These are phyloP conservation scores for Panaeolus cyanescens DNA, from an alignment of 768 basidiomycete genomes.

Conservation along the genomic window DNA sequence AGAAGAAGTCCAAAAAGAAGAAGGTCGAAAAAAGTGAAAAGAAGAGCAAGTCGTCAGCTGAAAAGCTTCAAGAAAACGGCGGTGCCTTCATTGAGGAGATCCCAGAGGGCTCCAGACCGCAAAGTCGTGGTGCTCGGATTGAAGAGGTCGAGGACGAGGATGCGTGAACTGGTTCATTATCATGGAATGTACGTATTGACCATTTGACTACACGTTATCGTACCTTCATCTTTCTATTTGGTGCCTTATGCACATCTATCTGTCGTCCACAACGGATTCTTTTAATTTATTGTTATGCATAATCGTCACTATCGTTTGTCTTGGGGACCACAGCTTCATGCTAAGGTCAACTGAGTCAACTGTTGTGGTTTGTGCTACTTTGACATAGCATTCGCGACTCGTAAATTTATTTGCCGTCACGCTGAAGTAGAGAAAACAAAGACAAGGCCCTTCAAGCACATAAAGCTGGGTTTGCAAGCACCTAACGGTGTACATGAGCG, in stretches of 20 bases:
- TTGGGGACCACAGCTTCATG: too few relatives aligned
- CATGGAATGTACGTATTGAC: background rate
- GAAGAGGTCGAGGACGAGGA: slow-evolving; percentile 47
- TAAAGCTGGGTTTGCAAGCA: too few relatives aligned
- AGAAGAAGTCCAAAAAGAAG: slow-evolving; percentile 73
- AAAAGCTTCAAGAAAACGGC: slow-evolving; percentile 43
- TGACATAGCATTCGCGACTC: too few relatives aligned
- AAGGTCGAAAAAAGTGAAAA: slow-evolving; percentile 54
- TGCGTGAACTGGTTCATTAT: background rate
- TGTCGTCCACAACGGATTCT: background rate
- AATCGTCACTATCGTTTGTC: too few relatives aligned
- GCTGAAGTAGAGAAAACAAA: too few relatives aligned
- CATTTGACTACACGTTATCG: background rate
- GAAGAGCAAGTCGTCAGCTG: slow-evolving; percentile 41
- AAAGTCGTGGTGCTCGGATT: slow-evolving; percentile 42
- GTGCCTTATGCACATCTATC: background rate
- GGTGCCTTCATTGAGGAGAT: slow-evolving; percentile 50
- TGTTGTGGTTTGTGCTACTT: too few relatives aligned
- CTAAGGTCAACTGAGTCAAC: too few relatives aligned
- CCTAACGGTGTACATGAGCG: too few relatives aligned
- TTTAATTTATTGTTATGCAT: slow-evolving; percentile 1
- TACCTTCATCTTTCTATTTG: background rate
- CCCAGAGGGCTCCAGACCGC: slow-evolving; percentile 41
- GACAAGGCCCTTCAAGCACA: too few relatives aligned
- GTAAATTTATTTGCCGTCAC: too few relatives aligned